Evolutionary conservation across 208 protist species (phyloP).

Genomic region (Phytomonas sp.): DNA sequence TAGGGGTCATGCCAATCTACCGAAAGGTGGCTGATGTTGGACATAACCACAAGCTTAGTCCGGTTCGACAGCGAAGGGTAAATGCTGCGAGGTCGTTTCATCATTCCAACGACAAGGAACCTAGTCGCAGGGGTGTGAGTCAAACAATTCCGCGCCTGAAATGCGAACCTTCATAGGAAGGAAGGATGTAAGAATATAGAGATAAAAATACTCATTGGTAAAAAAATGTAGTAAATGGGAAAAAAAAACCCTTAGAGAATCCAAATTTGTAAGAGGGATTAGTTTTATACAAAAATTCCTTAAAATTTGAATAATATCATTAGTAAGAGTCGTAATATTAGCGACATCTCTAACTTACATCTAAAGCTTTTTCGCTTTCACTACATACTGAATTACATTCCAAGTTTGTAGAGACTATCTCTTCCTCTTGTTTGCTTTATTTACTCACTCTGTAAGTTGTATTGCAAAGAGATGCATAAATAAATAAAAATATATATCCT

Average conservation of each 20-base stretch:
- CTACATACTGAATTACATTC: neutral
- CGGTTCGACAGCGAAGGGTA: neutral
- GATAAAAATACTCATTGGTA: conserved; percentile 1
- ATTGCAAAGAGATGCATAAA: neutral
- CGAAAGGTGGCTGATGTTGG: neutral
- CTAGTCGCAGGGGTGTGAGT: neutral
- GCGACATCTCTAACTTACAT: neutral
- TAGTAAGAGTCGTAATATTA: neutral
- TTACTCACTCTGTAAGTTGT: neutral
- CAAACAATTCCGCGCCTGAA: neutral
- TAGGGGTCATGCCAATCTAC: neutral
- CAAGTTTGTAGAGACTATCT: conserved; percentile 1
- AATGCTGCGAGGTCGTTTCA: neutral
- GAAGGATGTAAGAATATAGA: neutral
- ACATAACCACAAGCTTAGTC: neutral
- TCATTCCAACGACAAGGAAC: neutral
- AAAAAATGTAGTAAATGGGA: neutral
- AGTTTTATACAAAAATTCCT: neutral
- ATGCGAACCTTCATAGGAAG: neutral
- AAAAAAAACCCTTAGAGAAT: neutral
- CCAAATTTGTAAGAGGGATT: neutral
- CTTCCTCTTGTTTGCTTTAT: neutral
- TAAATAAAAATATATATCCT: neutral
- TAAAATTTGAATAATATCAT: neutral
- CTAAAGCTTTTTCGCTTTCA: neutral